Percentiles rank a stretch among this genome's conserved stretches.
Evolutionary conservation across 768 basidiomycete species (phyloP).

Genomic region (Cubamyces lactineus): DNA sequence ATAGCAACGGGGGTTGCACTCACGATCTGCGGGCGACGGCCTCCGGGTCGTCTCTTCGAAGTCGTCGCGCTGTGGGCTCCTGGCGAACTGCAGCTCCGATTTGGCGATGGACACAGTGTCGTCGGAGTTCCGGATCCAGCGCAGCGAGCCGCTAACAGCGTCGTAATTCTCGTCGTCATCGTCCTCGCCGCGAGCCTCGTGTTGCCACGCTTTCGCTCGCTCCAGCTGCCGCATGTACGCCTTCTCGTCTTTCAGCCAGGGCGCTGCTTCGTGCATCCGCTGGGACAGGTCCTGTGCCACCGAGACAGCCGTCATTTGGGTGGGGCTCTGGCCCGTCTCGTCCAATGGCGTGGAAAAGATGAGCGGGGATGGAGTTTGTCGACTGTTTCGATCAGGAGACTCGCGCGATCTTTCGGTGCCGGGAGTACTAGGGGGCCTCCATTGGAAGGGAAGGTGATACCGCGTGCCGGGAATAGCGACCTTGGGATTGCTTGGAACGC

Average conservation of each 20-base stretch:
- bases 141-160: constrained; percentile 25
- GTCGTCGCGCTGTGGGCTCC: constrained; percentile 15
- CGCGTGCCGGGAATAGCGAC: constrained; percentile 14
- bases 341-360: constrained; percentile 29
- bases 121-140: constrained; percentile 27
- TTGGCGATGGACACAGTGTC: constrained; percentile 20
- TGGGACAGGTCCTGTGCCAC: constrained; percentile 3
- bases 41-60: constrained; percentile 18
- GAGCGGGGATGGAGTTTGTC: constrained; percentile 31
- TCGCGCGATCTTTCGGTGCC: constrained; percentile 8
- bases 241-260: constrained; percentile 26
- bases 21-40: constrained; percentile 18
- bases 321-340: constrained; percentile 7
- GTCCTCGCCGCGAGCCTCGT: constrained; percentile 14
- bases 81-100: constrained; percentile 28
- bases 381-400: constrained; percentile 9
- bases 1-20: constrained; percentile 11
- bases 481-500: constrained; percentile 18
- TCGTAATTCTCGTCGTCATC: constrained; percentile 23
- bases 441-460: constrained; percentile 28
- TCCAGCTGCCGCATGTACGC: constrained; percentile 17
- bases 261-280: constrained; percentile 19
- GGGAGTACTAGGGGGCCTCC: constrained; percentile 13
- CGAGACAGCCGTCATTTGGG: constrained; percentile 3
- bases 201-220: constrained; percentile 8